A percentile compares a stretch with the other conserved stretches of the same genome.
Evolutionary conservation across 2,329 filamentous ascomycete genomes (phyloP).

Genomic region (Ophioceras dolichostomum): DNA sequence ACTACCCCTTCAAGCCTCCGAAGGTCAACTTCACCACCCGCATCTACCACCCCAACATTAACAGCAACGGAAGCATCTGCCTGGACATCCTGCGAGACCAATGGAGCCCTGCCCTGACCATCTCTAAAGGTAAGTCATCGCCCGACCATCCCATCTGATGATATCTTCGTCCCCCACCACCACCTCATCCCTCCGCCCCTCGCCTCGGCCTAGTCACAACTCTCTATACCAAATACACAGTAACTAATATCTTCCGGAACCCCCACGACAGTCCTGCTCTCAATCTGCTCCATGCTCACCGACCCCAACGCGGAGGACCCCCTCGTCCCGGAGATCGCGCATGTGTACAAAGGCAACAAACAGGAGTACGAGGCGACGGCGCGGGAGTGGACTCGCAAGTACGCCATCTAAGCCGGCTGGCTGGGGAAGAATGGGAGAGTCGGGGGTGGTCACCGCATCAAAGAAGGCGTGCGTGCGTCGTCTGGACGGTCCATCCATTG

Average conservation of each 20-base stretch:
- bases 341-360: conserved; percentile 99
- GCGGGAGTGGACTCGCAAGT: conserved; percentile 97
- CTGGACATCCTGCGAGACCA: conserved; percentile 97
- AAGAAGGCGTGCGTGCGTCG: too few species aligned
- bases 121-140: conserved; percentile 72
- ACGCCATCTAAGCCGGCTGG: conserved; percentile 81
- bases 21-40: conserved; percentile 99
- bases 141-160: not conserved
- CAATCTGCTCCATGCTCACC: conserved; percentile 99
- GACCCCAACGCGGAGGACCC: conserved; percentile 99
- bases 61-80: conserved; percentile 98
- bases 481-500: too few species aligned
- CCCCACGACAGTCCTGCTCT: conserved; percentile 62
- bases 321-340: conserved; percentile 95
- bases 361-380: conserved; percentile 93
- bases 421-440: too few species aligned
- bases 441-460: too few species aligned
- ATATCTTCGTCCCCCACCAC: not conserved
- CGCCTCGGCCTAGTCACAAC: too few species aligned
- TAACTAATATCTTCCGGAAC: conserved; percentile 3
- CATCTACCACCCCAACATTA: conserved; percentile 99
- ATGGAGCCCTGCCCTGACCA: conserved; percentile 97
- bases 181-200: too few species aligned
- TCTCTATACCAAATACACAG: too few species aligned
- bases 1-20: conserved; percentile 99